phyloP scores from a whole-genome alignment of 768 basidiomycete species.

The Tricholoma sp. region DNA sequence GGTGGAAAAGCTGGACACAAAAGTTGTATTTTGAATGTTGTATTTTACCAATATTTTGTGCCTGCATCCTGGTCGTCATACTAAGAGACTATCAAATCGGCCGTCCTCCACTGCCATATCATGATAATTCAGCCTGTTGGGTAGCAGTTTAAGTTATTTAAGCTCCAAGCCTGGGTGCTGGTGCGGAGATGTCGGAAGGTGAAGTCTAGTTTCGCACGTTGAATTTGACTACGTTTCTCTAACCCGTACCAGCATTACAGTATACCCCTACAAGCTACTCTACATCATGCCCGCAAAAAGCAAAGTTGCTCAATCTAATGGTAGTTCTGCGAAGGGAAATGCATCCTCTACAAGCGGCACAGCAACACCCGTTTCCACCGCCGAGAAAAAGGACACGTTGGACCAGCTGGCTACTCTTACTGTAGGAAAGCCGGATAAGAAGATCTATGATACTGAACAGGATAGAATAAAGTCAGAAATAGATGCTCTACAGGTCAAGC shows the following conservation, averaged over 20 bases:
- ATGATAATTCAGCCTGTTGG: not conserved
- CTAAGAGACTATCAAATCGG: not conserved
- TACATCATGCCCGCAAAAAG: conserved; percentile 47
- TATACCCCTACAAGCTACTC: conserved; percentile 17
- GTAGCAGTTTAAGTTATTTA: not conserved
- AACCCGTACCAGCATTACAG: conserved; percentile 12
- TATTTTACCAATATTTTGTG: not conserved
- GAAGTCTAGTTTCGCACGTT: conserved; percentile 19
- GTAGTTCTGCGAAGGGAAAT: conserved; percentile 35
- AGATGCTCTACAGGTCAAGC: conserved; percentile 70
- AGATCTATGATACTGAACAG: conserved; percentile 80
- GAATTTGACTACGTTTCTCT: conserved; percentile 9
- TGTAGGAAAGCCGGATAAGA: conserved; percentile 78
- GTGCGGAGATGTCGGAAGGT: not conserved
- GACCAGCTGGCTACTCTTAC: conserved; percentile 29
- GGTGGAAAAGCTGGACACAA: conserved; percentile 74
- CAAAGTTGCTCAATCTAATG: conserved; percentile 42
- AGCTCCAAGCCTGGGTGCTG: not conserved
- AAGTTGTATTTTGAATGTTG: conserved; percentile 53
- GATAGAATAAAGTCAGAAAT: conserved; percentile 79
- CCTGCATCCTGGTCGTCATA: not conserved
- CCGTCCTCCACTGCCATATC: not conserved
- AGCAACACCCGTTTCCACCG: conserved; percentile 39
- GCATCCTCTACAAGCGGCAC: conserved; percentile 42
- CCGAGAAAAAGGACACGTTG: conserved; percentile 40